Evolutionary conservation across 1,284 basidiomycete species (phyloP), one percentile per base, ranked within the genome.

Genomic region (Puccinia coronata): DNA sequence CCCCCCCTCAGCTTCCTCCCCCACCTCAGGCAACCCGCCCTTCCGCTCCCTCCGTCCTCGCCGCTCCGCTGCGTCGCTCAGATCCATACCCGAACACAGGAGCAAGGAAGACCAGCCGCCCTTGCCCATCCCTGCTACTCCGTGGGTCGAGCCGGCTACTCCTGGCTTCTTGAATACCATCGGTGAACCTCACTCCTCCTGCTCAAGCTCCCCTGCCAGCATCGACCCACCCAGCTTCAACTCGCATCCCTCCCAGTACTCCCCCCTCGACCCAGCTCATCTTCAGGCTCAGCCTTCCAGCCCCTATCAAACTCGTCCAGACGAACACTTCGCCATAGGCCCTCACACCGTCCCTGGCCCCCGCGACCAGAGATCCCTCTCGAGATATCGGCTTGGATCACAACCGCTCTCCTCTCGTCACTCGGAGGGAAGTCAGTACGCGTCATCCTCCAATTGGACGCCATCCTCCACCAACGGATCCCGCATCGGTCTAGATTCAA

Each of bases 381-480:
- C 65, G 25, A 55, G 77, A 12, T 71, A 79, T 71, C 77, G 77
- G 12, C 31, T 71, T n/a, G 63, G 28, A 11, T 71, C 77, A 8
- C 77, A 79, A 53, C 67, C 77, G 16, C 51, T 71, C 67, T 71
- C 77, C 47, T 59, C 57, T 41, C 77, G 77, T 14, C 77, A 79
- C 57, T 79, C 77, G 0, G 77, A 79, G 43, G 77, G 77, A 28
- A 79, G 77, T 49, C 77, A 79, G 67, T 79, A 79, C 57, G 77
- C 77, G 23, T 57, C 77, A n/a, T 79, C 77, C n/a, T 79, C 77
- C 51, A 67, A 57, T 41, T 79, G 77, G 77, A 79, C 77, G 20
- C 77, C 77, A 12, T 79, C 65, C 39, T 79, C 77, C 14, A 47
- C 53, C 53, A 41, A 49, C 23, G 77, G 77, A 23, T 79, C 77